A percentile compares a stretch with the other conserved stretches of the same genome.
phyloP scores from a whole-genome alignment of 2,329 filamentous ascomycete species.

The Alternaria incomplexa region DNA sequence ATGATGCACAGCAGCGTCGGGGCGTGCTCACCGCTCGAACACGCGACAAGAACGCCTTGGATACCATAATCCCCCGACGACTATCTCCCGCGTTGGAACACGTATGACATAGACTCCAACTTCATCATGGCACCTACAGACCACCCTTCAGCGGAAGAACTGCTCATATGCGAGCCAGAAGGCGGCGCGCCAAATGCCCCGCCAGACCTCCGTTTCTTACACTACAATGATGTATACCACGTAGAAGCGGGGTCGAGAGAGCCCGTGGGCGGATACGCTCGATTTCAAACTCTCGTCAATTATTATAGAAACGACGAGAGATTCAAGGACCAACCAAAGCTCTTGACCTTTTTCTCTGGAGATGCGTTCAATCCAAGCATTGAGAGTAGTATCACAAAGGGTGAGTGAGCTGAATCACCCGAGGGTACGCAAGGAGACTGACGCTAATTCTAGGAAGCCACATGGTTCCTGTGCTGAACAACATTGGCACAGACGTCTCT shows the following conservation, averaged over 20 bases:
- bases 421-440: background rate
- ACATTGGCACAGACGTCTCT: slow-evolving; percentile 77
- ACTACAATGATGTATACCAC: slow-evolving; percentile 96
- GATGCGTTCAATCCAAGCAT: slow-evolving; percentile 92
- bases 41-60: slow-evolving; percentile 20
- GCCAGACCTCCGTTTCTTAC: slow-evolving; percentile 80
- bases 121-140: slow-evolving; percentile 35
- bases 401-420: slow-evolving; percentile 43
- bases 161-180: slow-evolving; percentile 51
- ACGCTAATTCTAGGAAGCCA: slow-evolving; percentile 64
- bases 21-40: slow-evolving; percentile 32
- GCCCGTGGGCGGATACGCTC: slow-evolving; percentile 79
- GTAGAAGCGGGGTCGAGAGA: slow-evolving; percentile 78
- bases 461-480: slow-evolving; percentile 86
- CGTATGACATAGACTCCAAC: background rate
- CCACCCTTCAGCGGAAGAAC: slow-evolving; percentile 39
- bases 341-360: slow-evolving; percentile 85
- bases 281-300: slow-evolving; percentile 80
- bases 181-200: slow-evolving; percentile 51
- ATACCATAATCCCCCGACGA: slow-evolving; percentile 3
- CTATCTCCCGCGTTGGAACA: background rate
- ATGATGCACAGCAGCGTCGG: slow-evolving; percentile 8
- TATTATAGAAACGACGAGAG: slow-evolving; percentile 71
- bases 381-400: slow-evolving; percentile 89
- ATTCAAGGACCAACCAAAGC: slow-evolving; percentile 67